These are phyloP conservation scores for Echites panduratus DNA, from an alignment of 257 asterid genomes.

Conservation along the genomic window DNA sequence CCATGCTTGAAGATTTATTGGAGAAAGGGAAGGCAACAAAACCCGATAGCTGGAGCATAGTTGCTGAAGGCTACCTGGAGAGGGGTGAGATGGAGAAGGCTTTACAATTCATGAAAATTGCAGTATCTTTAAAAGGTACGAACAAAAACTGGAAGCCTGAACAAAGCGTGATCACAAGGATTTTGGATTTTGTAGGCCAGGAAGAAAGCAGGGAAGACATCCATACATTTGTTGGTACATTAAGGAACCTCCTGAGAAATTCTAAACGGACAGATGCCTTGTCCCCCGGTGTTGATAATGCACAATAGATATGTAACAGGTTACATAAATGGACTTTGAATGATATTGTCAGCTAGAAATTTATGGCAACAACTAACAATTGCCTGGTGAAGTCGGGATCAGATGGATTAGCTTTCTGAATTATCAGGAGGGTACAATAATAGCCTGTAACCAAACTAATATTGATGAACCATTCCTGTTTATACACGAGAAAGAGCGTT, in stretches of 20 bases:
- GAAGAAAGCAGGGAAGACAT: constrained; percentile 35
- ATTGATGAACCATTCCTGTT: too few relatives aligned
- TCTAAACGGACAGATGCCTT: constrained; percentile 30
- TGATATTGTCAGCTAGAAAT: not conserved
- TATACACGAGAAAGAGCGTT: too few relatives aligned
- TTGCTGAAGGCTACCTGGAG: constrained; percentile 57
- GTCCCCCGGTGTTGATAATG: not conserved
- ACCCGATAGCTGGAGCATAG: constrained; percentile 47
- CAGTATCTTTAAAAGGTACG: constrained; percentile 30
- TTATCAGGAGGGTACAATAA: too few relatives aligned
- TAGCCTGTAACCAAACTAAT: too few relatives aligned
- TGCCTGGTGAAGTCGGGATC: too few relatives aligned
- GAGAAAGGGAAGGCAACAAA: constrained; percentile 32
- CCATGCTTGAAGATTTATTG: constrained; percentile 37
- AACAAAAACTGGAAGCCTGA: constrained; percentile 32
- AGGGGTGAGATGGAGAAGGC: constrained; percentile 42
- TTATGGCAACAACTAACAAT: too few relatives aligned
- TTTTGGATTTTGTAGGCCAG: constrained; percentile 37
- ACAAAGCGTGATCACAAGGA: constrained; percentile 25
- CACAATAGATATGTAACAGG: not conserved
- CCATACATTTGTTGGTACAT: constrained; percentile 23
- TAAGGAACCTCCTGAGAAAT: constrained; percentile 29
- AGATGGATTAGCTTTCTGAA: too few relatives aligned
- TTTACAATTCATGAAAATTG: constrained; percentile 40
- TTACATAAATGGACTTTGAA: not conserved